phyloP scores from a whole-genome alignment of 495 filamentous ascomycete genomes.

The Letharia columbiana region DNA sequence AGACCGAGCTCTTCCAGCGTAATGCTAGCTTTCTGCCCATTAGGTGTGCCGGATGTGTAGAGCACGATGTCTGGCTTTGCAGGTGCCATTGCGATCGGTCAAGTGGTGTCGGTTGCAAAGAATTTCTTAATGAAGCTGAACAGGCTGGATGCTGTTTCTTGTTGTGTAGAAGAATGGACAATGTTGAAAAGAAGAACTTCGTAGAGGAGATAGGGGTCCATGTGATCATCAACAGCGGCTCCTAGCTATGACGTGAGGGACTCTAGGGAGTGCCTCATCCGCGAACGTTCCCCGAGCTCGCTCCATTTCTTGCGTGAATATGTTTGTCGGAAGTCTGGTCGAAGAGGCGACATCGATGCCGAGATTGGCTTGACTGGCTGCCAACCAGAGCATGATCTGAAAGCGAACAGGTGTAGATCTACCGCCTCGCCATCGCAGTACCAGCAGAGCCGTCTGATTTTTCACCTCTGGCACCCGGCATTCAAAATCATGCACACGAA shows the following conservation, averaged over 20 bases:
- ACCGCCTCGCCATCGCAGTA: background rate
- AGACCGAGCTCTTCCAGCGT: constrained; percentile 71
- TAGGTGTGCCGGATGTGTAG: constrained; percentile 35
- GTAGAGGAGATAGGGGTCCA: background rate
- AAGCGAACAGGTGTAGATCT: background rate
- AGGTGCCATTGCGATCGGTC: background rate
- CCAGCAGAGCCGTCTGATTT: background rate
- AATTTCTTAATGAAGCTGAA: background rate
- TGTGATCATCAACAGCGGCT: background rate
- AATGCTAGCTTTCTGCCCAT: constrained; percentile 61
- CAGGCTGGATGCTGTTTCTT: background rate
- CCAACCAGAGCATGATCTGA: background rate
- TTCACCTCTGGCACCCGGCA: constrained; percentile 6
- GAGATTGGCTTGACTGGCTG: background rate
- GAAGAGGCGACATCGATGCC: background rate
- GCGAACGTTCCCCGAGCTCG: background rate
- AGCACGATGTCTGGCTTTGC: constrained; percentile 31
- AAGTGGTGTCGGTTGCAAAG: background rate
- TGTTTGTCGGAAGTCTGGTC: background rate
- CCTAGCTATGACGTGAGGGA: background rate
- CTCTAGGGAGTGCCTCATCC: background rate
- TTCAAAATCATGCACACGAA: background rate
- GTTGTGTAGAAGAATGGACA: background rate
- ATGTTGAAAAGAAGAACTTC: background rate
- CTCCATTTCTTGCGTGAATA: background rate